Conservation (phyloP, 495 filamentous ascomycete species). For the Aspergillus carlsbadensis region DNA sequence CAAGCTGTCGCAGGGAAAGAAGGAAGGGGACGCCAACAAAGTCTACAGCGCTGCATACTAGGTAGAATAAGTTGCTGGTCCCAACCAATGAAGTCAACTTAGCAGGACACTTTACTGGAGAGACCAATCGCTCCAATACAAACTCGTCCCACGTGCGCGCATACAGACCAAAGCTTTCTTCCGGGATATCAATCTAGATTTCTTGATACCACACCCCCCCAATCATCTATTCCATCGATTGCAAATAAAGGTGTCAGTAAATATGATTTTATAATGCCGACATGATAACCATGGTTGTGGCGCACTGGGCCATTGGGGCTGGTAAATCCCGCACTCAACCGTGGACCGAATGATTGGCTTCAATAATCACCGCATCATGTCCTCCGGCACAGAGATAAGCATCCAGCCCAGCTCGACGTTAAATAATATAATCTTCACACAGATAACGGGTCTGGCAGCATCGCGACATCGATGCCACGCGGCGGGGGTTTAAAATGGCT, state of each 20-base stretch:
- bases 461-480: background rate
- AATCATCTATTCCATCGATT: no score
- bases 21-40: no score
- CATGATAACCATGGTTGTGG: background rate
- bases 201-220: no score
- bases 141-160: no score
- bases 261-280: slow-evolving; percentile 10
- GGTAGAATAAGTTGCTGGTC: no score
- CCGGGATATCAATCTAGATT: no score
- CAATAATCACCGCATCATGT: slow-evolving; percentile 4
- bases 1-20: no score
- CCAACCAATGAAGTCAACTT: no score
- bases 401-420: background rate
- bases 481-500: background rate
- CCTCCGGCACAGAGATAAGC: background rate
- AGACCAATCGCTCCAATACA: no score
- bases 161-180: no score
- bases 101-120: no score
- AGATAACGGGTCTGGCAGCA: background rate
- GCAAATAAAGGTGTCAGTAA: background rate
- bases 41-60: no score
- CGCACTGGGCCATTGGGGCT: background rate
- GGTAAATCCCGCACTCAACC: slow-evolving; percentile 3
- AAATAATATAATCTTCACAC: background rate
- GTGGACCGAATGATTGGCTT: background rate